Evolutionary conservation across 2,329 filamentous ascomycete genomes (phyloP).

Genomic region (Ramularia collo-cygni): DNA sequence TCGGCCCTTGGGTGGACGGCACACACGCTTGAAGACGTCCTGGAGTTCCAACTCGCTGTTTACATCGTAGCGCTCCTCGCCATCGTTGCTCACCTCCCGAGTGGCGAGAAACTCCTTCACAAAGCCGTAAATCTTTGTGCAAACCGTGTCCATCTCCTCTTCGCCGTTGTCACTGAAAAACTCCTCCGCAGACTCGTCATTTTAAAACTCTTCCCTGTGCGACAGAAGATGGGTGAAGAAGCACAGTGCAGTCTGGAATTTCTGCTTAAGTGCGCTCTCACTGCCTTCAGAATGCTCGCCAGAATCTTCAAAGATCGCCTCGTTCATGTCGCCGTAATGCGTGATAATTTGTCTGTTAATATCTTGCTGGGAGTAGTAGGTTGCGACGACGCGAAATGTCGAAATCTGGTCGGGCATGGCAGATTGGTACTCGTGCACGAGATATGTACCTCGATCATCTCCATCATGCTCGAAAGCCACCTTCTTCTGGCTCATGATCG

Average conservation of each 20-base stretch:
- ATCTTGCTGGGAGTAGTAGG: constrained; percentile 1
- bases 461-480: constrained; percentile 8
- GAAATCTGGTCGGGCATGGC: constrained; percentile 1
- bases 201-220: background rate
- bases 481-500: constrained; percentile 4
- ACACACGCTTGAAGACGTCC: background rate
- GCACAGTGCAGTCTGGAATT: background rate
- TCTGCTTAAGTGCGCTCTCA: constrained; percentile 4
- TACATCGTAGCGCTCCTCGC: background rate
- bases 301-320: background rate
- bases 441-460: constrained; percentile 10
- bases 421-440: constrained; percentile 6
- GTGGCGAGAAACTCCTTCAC: background rate
- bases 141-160: background rate
- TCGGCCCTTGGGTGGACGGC: background rate
- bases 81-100: background rate
- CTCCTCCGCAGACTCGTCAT: background rate
- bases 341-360: constrained; percentile 1
- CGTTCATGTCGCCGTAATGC: background rate
- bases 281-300: background rate
- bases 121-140: background rate
- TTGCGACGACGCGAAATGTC: constrained; percentile 1
- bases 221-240: background rate
- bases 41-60: background rate
- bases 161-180: background rate